Percentiles rank a stretch among this genome's conserved stretches.
These are phyloP conservation scores for Cutaneotrichosporon mucoides DNA, from an alignment of 1,284 basidiomycete genomes.

Conservation along the genomic window DNA sequence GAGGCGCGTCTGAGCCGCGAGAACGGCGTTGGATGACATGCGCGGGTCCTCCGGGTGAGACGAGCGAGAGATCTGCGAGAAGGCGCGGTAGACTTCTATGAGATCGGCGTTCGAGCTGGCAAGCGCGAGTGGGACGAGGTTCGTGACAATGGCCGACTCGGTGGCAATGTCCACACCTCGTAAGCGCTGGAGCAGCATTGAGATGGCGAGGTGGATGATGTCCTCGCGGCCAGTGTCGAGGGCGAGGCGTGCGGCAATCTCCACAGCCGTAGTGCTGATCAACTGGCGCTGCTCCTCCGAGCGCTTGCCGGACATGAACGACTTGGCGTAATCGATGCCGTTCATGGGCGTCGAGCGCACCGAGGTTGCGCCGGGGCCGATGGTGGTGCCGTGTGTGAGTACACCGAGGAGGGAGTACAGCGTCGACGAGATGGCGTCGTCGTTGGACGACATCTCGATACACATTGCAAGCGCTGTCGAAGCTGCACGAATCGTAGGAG, in stretches of 20 bases:
- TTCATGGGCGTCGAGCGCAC: constrained; percentile 23
- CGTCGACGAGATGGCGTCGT: constrained; percentile 88
- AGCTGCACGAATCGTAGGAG: constrained; percentile 71
- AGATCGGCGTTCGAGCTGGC: constrained; percentile 73
- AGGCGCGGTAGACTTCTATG: constrained; percentile 75
- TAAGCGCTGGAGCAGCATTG: constrained; percentile 86
- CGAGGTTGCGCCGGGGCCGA: constrained; percentile 21
- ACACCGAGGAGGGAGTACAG: constrained; percentile 94
- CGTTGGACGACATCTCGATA: constrained; percentile 80
- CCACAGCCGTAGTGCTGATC: constrained; percentile 84
- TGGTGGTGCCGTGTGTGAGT: constrained; percentile 64
- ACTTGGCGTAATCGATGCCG: constrained; percentile 6
- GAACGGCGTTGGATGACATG: constrained; percentile 79
- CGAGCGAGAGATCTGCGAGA: constrained; percentile 79
- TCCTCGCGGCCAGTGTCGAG: constrained; percentile 77
- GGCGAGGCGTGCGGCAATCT: constrained; percentile 76
- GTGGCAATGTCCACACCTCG: constrained; percentile 76
- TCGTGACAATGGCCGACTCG: constrained; percentile 86
- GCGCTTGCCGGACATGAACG: constrained; percentile 19
- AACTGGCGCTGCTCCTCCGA: constrained; percentile 80
- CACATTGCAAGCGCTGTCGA: constrained; percentile 86
- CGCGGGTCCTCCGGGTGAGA: constrained; percentile 79
- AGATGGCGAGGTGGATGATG: constrained; percentile 80
- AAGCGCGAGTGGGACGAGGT: constrained; percentile 83
- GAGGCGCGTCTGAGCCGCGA: constrained; percentile 82